Evolutionary conservation across 495 filamentous ascomycete genomes (phyloP).

Genomic region (Pyrenula aspistea): DNA sequence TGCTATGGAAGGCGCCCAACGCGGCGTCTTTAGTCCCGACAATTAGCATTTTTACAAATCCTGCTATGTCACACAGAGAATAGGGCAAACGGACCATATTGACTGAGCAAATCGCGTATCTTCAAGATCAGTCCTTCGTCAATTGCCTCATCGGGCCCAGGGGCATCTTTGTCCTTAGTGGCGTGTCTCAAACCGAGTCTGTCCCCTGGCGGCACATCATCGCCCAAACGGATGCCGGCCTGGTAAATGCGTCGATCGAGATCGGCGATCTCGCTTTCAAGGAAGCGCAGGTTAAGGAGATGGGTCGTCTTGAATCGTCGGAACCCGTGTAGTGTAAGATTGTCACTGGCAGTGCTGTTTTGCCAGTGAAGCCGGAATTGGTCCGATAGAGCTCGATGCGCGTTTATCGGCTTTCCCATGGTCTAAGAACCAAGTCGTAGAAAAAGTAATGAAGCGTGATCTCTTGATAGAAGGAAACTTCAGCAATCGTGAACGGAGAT

Average conservation of each 20-base stretch:
- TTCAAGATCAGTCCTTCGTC: conserved; percentile 4
- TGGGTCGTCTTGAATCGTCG: conserved; percentile 19
- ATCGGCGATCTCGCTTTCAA: conserved; percentile 15
- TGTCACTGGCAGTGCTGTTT: conserved; percentile 6
- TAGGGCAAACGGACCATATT: conserved; percentile 6
- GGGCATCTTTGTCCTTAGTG: conserved; percentile 5
- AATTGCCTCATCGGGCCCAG: conserved; percentile 4
- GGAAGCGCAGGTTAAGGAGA: conserved; percentile 17
- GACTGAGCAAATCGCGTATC: conserved; percentile 8
- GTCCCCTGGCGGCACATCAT: conserved; percentile 1
- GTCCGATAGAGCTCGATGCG: neutral
- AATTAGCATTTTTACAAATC: too few relatives aligned
- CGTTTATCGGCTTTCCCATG: neutral
- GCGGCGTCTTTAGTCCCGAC: conserved; percentile 9
- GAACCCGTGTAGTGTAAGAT: conserved; percentile 16
- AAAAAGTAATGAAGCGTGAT: too few relatives aligned
- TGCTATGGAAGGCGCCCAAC: conserved; percentile 7
- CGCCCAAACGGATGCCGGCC: conserved; percentile 12
- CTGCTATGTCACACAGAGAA: too few relatives aligned
- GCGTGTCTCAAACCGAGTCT: conserved; percentile 8
- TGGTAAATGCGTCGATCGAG: conserved; percentile 17
- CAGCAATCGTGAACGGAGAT: too few relatives aligned
- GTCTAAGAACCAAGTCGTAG: neutral
- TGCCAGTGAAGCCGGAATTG: conserved; percentile 1
- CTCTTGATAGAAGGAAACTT: too few relatives aligned